Conservation (phyloP, 345 rosid genomes). For the Linum trigynum region DNA sequence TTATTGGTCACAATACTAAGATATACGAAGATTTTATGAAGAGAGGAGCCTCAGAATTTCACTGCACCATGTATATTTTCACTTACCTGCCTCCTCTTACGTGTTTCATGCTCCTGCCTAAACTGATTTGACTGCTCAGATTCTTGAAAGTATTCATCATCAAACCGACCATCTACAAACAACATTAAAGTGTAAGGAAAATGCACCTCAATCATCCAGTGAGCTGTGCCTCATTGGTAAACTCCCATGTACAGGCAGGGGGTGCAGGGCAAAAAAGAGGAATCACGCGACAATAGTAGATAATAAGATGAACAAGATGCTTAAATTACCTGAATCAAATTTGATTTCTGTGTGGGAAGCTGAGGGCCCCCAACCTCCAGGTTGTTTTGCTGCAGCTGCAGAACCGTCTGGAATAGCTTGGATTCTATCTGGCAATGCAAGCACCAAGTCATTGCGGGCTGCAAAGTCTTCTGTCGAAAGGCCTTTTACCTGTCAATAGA, state of each 20-base stretch:
- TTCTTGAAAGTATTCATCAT: constrained; percentile 81
- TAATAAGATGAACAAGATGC: constrained; percentile 1
- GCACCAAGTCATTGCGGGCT: constrained; percentile 83
- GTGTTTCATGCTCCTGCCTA: constrained; percentile 94
- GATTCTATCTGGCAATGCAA: constrained; percentile 87
- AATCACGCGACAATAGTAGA: background rate
- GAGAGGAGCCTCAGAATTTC: background rate
- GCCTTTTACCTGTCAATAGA: constrained; percentile 66
- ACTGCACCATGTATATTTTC: background rate
- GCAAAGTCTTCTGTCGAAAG: constrained; percentile 78
- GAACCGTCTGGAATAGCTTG: constrained; percentile 90
- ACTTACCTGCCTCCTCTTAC: constrained; percentile 76
- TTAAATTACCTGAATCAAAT: constrained; percentile 78
- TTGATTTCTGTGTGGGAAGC: constrained; percentile 74
- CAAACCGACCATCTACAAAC: constrained; percentile 58
- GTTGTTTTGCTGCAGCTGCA: constrained; percentile 64
- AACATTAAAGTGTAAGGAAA: constrained; percentile 1
- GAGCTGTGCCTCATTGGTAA: background rate
- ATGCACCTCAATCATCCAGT: background rate
- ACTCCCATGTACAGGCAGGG: background rate
- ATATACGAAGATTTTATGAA: background rate
- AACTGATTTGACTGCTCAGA: constrained; percentile 65
- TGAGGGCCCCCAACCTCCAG: constrained; percentile 66
- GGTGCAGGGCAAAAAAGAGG: background rate
- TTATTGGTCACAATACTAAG: constrained; percentile 12